These are phyloP conservation scores for Suillus weaverae DNA, from an alignment of 768 basidiomycete species.

Conservation along the genomic window DNA sequence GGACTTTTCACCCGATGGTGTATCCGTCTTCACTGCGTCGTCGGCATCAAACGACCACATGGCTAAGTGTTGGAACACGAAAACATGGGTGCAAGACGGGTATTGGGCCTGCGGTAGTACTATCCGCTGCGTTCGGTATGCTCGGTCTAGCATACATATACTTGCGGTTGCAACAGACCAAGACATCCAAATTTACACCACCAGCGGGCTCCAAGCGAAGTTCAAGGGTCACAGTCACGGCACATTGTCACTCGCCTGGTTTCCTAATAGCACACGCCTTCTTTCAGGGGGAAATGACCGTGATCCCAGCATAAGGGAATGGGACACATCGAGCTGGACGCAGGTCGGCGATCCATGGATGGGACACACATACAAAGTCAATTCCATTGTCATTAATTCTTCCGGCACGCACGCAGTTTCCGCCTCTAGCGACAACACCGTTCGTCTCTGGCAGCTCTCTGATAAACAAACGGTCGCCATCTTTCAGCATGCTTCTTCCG, in stretches of 20 bases:
- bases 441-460: no score
- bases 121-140: background rate
- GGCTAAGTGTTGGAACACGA: background rate
- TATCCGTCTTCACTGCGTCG: background rate
- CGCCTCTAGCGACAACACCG: no score
- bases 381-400: no score
- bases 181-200: background rate
- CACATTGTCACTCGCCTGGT: background rate
- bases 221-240: background rate
- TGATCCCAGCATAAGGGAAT: background rate
- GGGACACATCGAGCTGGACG: background rate
- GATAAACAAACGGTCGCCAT: no score
- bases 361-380: no score
- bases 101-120: background rate
- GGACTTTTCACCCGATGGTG: background rate
- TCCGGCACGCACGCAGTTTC: no score
- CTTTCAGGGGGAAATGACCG: background rate
- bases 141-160: background rate
- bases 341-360: no score
- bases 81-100: background rate
- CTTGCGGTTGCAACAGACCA: background rate
- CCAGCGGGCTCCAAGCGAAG: background rate
- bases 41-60: background rate
- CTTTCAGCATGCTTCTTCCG: no score
- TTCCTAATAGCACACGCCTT: background rate